phyloP scores from a whole-genome alignment of 768 basidiomycete genomes.

The Mycena venus region DNA sequence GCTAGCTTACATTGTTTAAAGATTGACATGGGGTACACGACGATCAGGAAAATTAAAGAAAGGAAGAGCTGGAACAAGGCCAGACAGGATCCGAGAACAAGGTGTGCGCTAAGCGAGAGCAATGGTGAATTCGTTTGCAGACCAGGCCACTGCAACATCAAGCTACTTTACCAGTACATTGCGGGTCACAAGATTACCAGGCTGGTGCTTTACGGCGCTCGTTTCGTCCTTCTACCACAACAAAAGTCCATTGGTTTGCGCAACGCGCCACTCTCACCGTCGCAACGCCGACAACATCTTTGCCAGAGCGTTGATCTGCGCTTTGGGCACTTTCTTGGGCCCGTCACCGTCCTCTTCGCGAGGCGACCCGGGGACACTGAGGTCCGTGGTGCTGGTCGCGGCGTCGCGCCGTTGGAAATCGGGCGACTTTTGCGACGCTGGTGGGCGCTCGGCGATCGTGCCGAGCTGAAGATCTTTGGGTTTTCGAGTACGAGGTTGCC shows the following conservation, averaged over 20 bases:
- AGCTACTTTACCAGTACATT: conserved; percentile 68
- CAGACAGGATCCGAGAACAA: conserved; percentile 33
- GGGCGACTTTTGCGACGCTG: conserved; percentile 55
- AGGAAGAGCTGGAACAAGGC: conserved; percentile 38
- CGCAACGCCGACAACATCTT: conserved; percentile 92
- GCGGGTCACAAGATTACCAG: conserved; percentile 51
- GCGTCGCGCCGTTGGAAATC: conserved; percentile 72
- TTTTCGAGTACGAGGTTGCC: conserved; percentile 78
- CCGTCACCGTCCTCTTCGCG: conserved; percentile 62
- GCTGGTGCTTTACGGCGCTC: conserved; percentile 45
- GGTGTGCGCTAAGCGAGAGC: conserved; percentile 17
- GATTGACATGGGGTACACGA: conserved; percentile 34
- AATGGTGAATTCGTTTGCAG: conserved; percentile 37
- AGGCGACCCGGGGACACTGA: conserved; percentile 47
- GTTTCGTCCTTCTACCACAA: conserved; percentile 30
- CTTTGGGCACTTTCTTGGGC: conserved; percentile 86
- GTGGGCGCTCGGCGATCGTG: conserved; percentile 82
- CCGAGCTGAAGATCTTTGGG: conserved; percentile 76
- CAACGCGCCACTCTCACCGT: conserved; percentile 58
- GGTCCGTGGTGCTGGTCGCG: conserved; percentile 82
- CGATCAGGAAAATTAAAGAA: conserved; percentile 32
- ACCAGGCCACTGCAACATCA: conserved; percentile 55
- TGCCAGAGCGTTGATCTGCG: conserved; percentile 90
- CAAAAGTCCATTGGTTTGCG: conserved; percentile 34
- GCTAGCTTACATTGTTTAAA: conserved; percentile 31